Conservation (phyloP, 2,329 filamentous ascomycete genomes). For the Coniochaeta ligniaria region DNA sequence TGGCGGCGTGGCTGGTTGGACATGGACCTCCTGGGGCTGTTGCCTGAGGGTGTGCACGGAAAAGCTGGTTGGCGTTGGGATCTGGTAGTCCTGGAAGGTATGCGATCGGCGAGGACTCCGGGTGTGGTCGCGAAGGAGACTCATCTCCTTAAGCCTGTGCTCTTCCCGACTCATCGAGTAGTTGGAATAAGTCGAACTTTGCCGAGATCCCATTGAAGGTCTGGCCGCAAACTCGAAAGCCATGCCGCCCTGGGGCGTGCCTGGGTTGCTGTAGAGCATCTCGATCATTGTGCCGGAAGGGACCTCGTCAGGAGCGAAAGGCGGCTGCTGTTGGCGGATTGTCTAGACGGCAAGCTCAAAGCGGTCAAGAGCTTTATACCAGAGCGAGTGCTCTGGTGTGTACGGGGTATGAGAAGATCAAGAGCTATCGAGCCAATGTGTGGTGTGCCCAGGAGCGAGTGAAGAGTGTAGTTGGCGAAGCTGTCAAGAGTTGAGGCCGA, state of each 20-base stretch:
- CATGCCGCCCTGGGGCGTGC: not conserved
- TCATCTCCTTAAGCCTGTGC: constrained; percentile 30
- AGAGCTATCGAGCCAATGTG: not conserved
- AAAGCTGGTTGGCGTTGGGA: constrained; percentile 15
- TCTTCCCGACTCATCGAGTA: constrained; percentile 32
- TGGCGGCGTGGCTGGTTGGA: not conserved
- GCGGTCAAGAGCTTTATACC: too few relatives aligned
- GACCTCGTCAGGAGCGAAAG: not conserved
- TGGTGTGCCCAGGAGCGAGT: not conserved
- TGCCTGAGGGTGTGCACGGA: constrained; percentile 11
- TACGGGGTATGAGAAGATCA: not conserved
- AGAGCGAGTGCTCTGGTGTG: not conserved
- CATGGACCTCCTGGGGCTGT: constrained; percentile 3
- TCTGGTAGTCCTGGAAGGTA: constrained; percentile 37
- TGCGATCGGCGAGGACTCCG: constrained; percentile 36
- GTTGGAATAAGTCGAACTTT: constrained; percentile 5
- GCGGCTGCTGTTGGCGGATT: not conserved
- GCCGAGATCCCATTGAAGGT: constrained; percentile 7
- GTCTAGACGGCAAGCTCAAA: not conserved
- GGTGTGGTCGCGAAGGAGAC: constrained; percentile 25
- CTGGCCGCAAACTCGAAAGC: not conserved
- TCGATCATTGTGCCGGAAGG: not conserved
- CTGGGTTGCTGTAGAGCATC: constrained; percentile 1
- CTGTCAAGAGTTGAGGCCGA: constrained; percentile 19
- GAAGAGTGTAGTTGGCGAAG: not conserved